Conservation (phyloP, 2,329 filamentous ascomycete genomes). For the Falciphora oryzae region DNA sequence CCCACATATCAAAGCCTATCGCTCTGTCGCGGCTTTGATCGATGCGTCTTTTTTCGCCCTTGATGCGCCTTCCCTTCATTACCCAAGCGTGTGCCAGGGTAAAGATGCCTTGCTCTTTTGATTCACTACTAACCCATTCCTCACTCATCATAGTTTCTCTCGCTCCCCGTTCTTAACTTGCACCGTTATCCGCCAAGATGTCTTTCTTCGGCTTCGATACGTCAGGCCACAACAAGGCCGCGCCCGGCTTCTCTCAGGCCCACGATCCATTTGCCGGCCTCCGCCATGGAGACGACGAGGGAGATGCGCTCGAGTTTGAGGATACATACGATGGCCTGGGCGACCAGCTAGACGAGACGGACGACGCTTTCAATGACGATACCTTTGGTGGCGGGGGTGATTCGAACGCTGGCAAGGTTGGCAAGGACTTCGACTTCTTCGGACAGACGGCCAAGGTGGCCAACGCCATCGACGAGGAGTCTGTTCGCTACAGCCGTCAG, state of each 20-base stretch:
- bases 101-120: no score
- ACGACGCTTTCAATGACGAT: constrained; percentile 94
- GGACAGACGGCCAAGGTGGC: constrained; percentile 85
- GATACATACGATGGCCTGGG: constrained; percentile 96
- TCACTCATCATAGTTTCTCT: neutral
- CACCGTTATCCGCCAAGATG: constrained; percentile 42
- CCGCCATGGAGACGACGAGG: constrained; percentile 53
- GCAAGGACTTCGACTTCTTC: constrained; percentile 97
- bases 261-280: constrained; percentile 86
- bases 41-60: neutral
- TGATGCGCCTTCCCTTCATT: neutral
- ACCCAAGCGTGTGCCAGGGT: no score
- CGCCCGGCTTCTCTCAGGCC: constrained; percentile 74
- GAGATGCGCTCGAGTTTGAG: constrained; percentile 71
- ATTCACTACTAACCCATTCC: neutral
- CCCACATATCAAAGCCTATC: neutral
- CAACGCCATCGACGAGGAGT: constrained; percentile 83
- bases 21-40: neutral
- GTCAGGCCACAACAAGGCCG: constrained; percentile 59
- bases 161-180: neutral
- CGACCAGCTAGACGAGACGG: constrained; percentile 82
- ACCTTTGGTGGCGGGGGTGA: constrained; percentile 62
- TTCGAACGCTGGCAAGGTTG: constrained; percentile 47
- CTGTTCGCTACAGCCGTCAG: constrained; percentile 74
- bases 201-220: constrained; percentile 90